Percentiles rank a stretch among this genome's conserved stretches.
These are phyloP conservation scores for Arxiozyma slooffiae DNA, from an alignment of 1,139 yeast species.

Conservation along the genomic window DNA sequence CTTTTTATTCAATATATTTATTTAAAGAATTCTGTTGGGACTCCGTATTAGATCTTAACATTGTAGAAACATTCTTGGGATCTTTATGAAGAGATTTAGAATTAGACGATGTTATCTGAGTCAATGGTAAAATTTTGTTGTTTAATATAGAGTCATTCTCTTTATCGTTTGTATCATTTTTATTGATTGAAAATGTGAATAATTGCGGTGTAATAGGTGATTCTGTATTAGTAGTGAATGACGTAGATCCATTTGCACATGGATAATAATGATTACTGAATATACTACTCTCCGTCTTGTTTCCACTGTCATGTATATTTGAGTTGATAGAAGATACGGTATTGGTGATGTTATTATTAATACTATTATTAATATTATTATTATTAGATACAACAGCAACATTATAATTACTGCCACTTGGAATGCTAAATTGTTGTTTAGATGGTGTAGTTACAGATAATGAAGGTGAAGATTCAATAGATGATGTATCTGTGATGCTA, in stretches of 20 bases:
- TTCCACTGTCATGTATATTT: slow-evolving; percentile 17
- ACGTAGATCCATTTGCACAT: not conserved
- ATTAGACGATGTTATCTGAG: not conserved
- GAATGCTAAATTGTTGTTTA: slow-evolving; percentile 21
- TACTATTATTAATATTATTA: no score
- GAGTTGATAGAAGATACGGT: not conserved
- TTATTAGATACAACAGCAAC: not conserved
- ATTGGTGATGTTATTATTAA: not conserved
- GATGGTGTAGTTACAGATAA: slow-evolving; percentile 10
- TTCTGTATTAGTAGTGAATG: slow-evolving; percentile 2
- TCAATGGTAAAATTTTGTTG: not conserved
- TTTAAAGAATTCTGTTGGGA: not conserved
- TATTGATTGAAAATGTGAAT: slow-evolving; percentile 8
- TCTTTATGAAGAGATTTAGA: not conserved
- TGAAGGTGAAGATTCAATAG: slow-evolving; percentile 17
- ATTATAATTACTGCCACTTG: slow-evolving; percentile 7
- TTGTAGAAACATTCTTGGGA: not conserved
- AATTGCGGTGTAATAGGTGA: slow-evolving; percentile 25
- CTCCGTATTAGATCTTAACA: not conserved
- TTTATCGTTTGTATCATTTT: not conserved
- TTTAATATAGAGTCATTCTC: not conserved
- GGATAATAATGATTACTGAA: slow-evolving; percentile 14
- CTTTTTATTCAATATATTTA: not conserved
- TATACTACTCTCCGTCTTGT: slow-evolving; percentile 22
- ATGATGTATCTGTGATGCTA: not conserved